Evolutionary conservation across 2,329 filamentous ascomycete genomes (phyloP), one percentile per base, ranked within the genome.

Genomic region (Trichoderma brevicompactum): DNA sequence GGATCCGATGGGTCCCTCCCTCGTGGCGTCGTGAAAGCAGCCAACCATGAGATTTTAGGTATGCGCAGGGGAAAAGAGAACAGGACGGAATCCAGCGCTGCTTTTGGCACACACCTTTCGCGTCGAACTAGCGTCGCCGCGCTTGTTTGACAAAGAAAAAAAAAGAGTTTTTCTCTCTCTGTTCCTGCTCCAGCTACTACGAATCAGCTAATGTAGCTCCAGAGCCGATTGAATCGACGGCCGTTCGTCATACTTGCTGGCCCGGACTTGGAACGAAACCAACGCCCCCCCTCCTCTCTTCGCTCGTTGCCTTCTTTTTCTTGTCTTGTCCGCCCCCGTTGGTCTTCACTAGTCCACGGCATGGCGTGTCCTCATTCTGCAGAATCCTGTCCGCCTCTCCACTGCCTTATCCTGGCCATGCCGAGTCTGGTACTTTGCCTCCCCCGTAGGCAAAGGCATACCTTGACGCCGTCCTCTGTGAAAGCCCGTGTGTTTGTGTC

Each of bases 61-160:
- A 46, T 52, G 52, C 54, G 44, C 65, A 67, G 50, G 52, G 56
- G 54, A 36, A 53, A 38, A 19, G 9, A 40, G 34, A 13, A 36
- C 28, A 36, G 10, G 17, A 46, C 13, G 9, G 6, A 68, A 70
- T 70, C 65, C 69, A 67, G 65, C 68, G 65, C 68, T 68, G 68
- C 69, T 72, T 73, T 73, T 74, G 72, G 64, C 52, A 40, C 52
- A 38, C 63, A 28, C 28, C 36, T 48, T 64, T 66, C 68, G 68
- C 44, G 56, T 60, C 13, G 67, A 46, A 53, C 67, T 74, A 72
- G 74, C 70, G 70, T 74, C 69, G 69, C 67, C 72, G 72, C 74
- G 73, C 73, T 74, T 74, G 72, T 74, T 71, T 64, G 23, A 41
- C 59, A 38, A 38, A 38, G 36, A 38, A 38, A 38, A 38, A 38